These are phyloP conservation scores for Globomyces pollinis-pini DNA, from an alignment of 192 early-diverging fungal genomes.

Conservation along the genomic window DNA sequence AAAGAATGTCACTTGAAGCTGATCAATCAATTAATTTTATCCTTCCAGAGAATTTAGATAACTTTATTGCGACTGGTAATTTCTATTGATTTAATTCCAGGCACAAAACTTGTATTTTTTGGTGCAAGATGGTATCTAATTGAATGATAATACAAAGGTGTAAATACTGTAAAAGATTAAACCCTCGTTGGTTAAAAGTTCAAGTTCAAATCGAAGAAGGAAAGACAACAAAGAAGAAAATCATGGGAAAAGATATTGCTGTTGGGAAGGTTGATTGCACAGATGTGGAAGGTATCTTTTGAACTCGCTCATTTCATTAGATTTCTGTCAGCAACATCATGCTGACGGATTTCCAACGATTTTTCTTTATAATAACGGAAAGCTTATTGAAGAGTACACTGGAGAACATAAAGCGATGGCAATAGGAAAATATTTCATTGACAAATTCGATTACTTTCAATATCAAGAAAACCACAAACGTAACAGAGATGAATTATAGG, in stretches of 20 bases:
- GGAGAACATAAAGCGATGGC: conserved; percentile 19
- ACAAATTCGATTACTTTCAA: no score
- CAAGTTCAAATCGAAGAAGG: background rate
- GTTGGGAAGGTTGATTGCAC: conserved; percentile 12
- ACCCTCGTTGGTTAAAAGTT: conserved; percentile 8
- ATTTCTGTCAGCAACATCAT: background rate
- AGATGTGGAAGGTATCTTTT: background rate
- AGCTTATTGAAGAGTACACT: conserved; percentile 24
- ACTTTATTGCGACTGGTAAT: background rate
- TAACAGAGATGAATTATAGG: no score
- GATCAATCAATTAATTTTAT: conserved; percentile 2
- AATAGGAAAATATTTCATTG: background rate
- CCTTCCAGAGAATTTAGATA: background rate
- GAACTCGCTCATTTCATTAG: background rate
- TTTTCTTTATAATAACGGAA: conserved; percentile 25
- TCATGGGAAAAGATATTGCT: background rate
- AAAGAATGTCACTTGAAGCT: conserved; percentile 2
- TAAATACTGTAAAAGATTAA: conserved; percentile 13
- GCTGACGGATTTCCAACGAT: conserved; percentile 19
- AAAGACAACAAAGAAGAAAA: background rate
- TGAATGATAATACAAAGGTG: no score
- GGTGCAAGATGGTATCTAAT: conserved; percentile 12
- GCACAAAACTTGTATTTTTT: conserved; percentile 7
- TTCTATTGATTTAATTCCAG: no score
- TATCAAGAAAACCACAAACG: no score